Evolutionary conservation across 2,329 filamentous ascomycete genomes (phyloP).

Genomic region (Blastomyces parvus): DNA sequence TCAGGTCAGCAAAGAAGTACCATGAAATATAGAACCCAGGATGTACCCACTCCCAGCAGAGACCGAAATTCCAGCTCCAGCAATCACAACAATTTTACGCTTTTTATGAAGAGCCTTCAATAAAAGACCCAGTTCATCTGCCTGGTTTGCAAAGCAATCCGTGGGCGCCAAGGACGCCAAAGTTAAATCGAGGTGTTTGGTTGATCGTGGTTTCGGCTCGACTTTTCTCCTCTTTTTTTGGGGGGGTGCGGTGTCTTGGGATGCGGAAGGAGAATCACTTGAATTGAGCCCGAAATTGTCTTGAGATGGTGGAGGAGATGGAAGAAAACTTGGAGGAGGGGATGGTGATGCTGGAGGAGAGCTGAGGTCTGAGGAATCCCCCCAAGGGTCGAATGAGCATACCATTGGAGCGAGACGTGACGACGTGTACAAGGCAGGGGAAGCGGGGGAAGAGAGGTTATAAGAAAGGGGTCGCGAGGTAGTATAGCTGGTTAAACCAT

Average conservation of each 20-base stretch:
- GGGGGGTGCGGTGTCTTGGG: slow-evolving; percentile 58
- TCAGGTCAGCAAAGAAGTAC: slow-evolving; percentile 13
- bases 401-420: slow-evolving; percentile 2
- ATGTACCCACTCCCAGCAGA: slow-evolving; percentile 71
- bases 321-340: slow-evolving; percentile 31
- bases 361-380: slow-evolving; percentile 34
- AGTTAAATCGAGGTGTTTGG: slow-evolving; percentile 67
- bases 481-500: slow-evolving; percentile 2
- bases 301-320: slow-evolving; percentile 38
- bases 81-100: slow-evolving; percentile 94
- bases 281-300: slow-evolving; percentile 24
- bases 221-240: slow-evolving; percentile 67
- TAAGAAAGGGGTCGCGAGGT: background rate
- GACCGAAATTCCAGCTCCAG: slow-evolving; percentile 92
- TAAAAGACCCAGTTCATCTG: slow-evolving; percentile 57
- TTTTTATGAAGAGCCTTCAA: slow-evolving; percentile 70
- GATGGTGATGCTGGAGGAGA: slow-evolving; percentile 33
- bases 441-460: background rate
- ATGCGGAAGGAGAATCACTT: slow-evolving; percentile 25
- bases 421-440: background rate
- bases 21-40: slow-evolving; percentile 12
- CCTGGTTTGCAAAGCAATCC: slow-evolving; percentile 41
- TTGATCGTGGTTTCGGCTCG: slow-evolving; percentile 60
- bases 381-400: slow-evolving; percentile 18
- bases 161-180: slow-evolving; percentile 17